A percentile compares a stretch with the other conserved stretches of the same genome.
These are phyloP conservation scores for Aphanoascus verrucosus DNA, from an alignment of 2,329 filamentous ascomycete species.

Conservation along the genomic window DNA sequence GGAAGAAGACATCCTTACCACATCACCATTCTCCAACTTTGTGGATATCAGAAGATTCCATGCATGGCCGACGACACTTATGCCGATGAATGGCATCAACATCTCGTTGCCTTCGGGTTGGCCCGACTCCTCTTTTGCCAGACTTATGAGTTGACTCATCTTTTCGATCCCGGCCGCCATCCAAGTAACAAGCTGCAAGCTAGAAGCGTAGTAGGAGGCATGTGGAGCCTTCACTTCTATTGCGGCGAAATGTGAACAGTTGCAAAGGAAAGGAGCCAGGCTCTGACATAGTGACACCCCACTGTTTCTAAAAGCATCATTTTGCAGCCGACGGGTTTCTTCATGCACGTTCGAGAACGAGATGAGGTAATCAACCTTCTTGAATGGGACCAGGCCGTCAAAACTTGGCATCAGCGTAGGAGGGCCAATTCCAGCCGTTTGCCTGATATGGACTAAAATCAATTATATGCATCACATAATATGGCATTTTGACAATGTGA, in stretches of 20 bases:
- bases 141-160: neutral
- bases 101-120: no score
- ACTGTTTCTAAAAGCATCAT: no score
- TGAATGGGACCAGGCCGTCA: no score
- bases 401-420: no score
- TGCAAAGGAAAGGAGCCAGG: neutral
- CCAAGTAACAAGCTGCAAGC: slow-evolving; percentile 10
- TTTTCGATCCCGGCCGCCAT: slow-evolving; percentile 11
- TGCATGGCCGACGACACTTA: slow-evolving; percentile 6
- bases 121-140: neutral
- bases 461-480: no score
- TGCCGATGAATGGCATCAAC: slow-evolving; percentile 5
- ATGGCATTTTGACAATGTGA: no score
- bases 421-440: no score
- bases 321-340: no score
- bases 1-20: slow-evolving; percentile 7
- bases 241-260: slow-evolving; percentile 1
- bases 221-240: slow-evolving; percentile 10
- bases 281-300: neutral
- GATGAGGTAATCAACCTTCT: no score
- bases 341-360: no score
- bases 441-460: no score
- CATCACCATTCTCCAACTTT: slow-evolving; percentile 2
- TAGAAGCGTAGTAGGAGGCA: slow-evolving; percentile 10
- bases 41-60: slow-evolving; percentile 9